Percentiles rank a stretch among this genome's conserved stretches.
phyloP scores from a whole-genome alignment of 768 basidiomycete species.

The Coprinopsis strossmayeri region DNA sequence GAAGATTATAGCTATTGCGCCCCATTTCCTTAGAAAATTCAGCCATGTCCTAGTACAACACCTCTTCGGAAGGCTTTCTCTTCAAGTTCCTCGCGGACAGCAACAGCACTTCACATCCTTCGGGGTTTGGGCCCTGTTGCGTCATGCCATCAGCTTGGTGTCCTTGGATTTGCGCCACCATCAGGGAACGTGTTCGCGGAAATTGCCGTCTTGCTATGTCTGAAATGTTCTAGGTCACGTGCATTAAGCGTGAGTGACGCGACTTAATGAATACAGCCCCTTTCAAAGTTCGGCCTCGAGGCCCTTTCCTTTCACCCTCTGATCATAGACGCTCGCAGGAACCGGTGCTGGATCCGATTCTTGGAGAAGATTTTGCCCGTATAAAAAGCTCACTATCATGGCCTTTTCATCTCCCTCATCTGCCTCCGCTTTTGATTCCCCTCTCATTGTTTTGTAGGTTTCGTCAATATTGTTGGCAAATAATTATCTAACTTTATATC shows the following conservation, averaged over 20 bases:
- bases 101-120: too few species aligned
- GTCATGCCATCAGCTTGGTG: too few species aligned
- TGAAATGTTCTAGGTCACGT: conserved; percentile 22
- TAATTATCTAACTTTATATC: too few species aligned
- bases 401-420: background rate
- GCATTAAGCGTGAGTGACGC: conserved; percentile 8
- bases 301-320: background rate
- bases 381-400: background rate
- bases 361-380: background rate
- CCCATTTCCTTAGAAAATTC: too few species aligned
- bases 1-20: too few species aligned
- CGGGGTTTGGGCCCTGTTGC: too few species aligned
- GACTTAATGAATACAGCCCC: background rate
- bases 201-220: conserved; percentile 23
- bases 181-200: conserved; percentile 22
- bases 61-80: background rate
- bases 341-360: background rate
- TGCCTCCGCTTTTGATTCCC: background rate
- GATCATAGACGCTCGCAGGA: background rate
- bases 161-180: too few species aligned
- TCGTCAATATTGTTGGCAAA: too few species aligned
- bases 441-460: too few species aligned
- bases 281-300: background rate
- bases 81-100: too few species aligned
- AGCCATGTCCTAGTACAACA: too few species aligned